Evolutionary conservation across 2,329 filamentous ascomycete species (phyloP).

Genomic region (Penicillium digitatum): DNA sequence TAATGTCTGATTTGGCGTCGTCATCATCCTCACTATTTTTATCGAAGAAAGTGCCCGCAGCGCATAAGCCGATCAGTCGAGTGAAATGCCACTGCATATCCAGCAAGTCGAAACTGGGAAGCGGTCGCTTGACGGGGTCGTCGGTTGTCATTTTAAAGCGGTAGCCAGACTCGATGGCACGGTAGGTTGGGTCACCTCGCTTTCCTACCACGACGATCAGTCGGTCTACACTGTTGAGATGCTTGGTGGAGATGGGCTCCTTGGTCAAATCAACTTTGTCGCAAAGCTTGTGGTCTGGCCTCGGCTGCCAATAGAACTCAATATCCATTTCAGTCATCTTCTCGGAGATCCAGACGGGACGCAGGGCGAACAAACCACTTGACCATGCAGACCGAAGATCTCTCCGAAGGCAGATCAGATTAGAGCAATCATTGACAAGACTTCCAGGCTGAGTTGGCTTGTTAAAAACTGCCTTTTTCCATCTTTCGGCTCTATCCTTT

Average conservation of each 20-base stretch:
- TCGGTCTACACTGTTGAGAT: not conserved
- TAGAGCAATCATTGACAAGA: not conserved
- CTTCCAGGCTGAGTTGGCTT: not conserved
- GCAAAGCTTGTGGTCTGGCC: not conserved
- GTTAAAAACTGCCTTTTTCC: conserved; percentile 4
- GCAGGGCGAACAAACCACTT: conserved; percentile 5
- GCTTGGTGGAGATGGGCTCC: not conserved
- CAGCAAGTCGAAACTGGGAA: conserved; percentile 12
- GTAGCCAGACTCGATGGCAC: conserved; percentile 6
- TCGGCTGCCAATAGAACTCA: conserved; percentile 13
- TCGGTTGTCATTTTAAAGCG: conserved; percentile 3
- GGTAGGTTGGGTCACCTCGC: not conserved
- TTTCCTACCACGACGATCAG: not conserved
- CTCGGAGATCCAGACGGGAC: not conserved
- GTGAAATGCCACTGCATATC: conserved; percentile 16
- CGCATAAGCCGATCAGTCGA: conserved; percentile 6
- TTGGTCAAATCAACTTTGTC: not conserved
- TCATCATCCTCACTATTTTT: not conserved
- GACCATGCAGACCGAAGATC: conserved; percentile 6
- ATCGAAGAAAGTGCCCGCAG: not conserved
- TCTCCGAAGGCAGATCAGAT: conserved; percentile 10
- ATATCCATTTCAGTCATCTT: conserved; percentile 5
- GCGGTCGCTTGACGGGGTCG: not conserved
- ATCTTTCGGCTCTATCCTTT: not conserved
- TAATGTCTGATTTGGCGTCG: not conserved